These are phyloP conservation scores for Medicago ruthenica DNA, from an alignment of 306 rosid species.

Conservation along the genomic window DNA sequence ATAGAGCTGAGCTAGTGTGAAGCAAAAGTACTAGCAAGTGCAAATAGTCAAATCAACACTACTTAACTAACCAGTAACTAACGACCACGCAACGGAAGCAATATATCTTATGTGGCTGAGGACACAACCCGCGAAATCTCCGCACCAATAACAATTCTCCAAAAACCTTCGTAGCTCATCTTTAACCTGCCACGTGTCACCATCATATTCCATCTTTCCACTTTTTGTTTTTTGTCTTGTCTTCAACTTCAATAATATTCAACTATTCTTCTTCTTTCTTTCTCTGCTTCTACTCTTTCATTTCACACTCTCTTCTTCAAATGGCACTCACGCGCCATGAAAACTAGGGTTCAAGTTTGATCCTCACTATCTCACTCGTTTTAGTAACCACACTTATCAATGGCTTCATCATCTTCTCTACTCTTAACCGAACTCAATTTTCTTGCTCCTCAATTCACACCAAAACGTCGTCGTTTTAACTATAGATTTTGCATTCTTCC, in stretches of 20 bases:
- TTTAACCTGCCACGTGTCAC: constrained; percentile 70
- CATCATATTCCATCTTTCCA: constrained; percentile 11
- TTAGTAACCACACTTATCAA: neutral
- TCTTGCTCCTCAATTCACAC: constrained; percentile 57
- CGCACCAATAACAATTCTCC: constrained; percentile 56
- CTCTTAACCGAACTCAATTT: constrained; percentile 64
- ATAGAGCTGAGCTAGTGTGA: neutral
- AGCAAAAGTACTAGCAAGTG: neutral
- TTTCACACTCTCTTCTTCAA: neutral
- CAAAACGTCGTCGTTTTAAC: constrained; percentile 52
- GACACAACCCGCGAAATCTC: constrained; percentile 29
- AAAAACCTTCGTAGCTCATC: constrained; percentile 52
- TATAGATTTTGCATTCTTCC: constrained; percentile 41
- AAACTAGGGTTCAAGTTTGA: constrained; percentile 48
- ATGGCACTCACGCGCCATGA: constrained; percentile 44
- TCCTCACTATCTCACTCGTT: neutral
- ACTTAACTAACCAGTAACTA: neutral
- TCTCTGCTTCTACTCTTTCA: neutral
- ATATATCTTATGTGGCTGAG: constrained; percentile 51
- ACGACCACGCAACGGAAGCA: constrained; percentile 26
- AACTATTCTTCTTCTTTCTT: constrained; percentile 4
- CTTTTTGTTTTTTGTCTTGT: constrained; percentile 17
- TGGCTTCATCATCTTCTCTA: constrained; percentile 67
- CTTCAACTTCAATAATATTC: constrained; percentile 33
- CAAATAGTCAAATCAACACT: constrained; percentile 8